Evolutionary conservation across 306 rosid genomes (phyloP), one percentile per base, ranked within the genome.

Genomic region (Biancaea sappan): DNA sequence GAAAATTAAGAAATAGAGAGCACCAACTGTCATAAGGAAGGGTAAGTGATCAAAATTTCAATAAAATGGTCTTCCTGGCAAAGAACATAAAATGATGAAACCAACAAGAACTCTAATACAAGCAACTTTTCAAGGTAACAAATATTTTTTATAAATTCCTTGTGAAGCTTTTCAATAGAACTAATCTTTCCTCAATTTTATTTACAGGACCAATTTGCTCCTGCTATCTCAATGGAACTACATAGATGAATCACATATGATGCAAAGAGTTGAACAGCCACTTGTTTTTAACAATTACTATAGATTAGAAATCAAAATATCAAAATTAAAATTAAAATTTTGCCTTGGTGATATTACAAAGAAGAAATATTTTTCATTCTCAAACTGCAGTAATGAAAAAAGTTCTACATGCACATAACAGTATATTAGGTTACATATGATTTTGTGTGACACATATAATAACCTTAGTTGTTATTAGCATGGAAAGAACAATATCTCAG

Each of bases 1-100:
- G 51, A 15, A 68, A 46, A 62, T 63, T 78, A 35, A 16, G 34
- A 77, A 43, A 47, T 57, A 66, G 8, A 28, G 22, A 72, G 58
- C 43, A 66, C 26, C 68, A 26, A 53, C 32, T 16, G 46, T 14
- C 51, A 76, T 1, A 65, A 43, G 69, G 53, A 62, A 16, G 56
- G 56, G 28, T 28, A 38, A 67, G 40, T 26, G 37, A 69, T 62
- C 38, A 12, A 54, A 14, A 12, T 21, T 16, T 26, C 1, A 37
- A 35, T 43, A 35, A 73, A 63, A 37, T n/a, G 53, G n/a, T 56
- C 43, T 59, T 44, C 60, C n/a, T 47, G 13, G 38, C 35, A 51
- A 67, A 26, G 25, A 18, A 18, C 2, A 48, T 6, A 3, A 48
- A 48, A n/a, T 5, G 11, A 48, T n/a, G 54, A 48, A 48, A 48